phyloP scores from a whole-genome alignment of 1,139 yeast species.

The Candida tropicalis region DNA sequence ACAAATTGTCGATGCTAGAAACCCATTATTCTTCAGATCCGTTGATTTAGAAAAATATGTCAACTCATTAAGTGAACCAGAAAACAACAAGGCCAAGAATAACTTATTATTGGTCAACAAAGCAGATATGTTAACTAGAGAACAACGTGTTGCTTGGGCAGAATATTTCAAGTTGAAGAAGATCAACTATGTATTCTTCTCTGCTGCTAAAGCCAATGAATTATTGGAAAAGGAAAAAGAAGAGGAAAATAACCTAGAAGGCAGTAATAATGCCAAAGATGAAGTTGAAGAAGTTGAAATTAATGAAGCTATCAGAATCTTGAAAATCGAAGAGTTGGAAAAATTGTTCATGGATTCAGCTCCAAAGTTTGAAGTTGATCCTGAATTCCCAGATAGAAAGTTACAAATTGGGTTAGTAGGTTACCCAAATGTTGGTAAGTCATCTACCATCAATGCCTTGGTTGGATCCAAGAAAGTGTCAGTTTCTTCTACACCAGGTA shows the following conservation, averaged over 20 bases:
- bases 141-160: conserved; percentile 87
- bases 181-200: conserved; percentile 89
- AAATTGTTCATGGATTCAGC: conserved; percentile 76
- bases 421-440: conserved; percentile 95
- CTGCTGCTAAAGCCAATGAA: conserved; percentile 84
- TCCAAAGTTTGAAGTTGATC: conserved; percentile 63
- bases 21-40: conserved; percentile 88
- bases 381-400: conserved; percentile 60
- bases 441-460: conserved; percentile 92
- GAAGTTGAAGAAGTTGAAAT: conserved; percentile 21
- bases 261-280: conserved; percentile 13
- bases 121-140: conserved; percentile 80
- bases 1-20: conserved; percentile 97
- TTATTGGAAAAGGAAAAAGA: conserved; percentile 61
- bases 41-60: conserved; percentile 87
- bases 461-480: conserved; percentile 97
- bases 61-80: conserved; percentile 62
- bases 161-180: conserved; percentile 66
- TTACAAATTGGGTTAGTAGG: conserved; percentile 96
- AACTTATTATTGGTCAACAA: conserved; percentile 88
- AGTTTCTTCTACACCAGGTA: conserved; percentile 98
- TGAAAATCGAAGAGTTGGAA: conserved; percentile 85
- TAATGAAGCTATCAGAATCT: conserved; percentile 53
- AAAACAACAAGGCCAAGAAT: conserved; percentile 52
- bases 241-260: conserved; percentile 42